Conservation (phyloP, 805 yeast genomes). For the Grigorovia yakushimaensis region DNA sequence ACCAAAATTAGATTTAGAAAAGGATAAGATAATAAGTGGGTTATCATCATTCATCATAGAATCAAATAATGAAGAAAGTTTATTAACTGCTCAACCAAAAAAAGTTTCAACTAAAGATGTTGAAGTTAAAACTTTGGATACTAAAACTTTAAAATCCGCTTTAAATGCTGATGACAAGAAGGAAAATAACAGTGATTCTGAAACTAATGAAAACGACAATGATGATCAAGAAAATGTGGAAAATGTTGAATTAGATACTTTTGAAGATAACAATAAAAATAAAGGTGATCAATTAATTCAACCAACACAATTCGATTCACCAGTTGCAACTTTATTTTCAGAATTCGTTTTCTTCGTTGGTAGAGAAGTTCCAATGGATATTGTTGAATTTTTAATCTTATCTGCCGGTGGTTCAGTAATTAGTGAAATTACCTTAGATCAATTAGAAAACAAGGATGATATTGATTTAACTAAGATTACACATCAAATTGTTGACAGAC, state of each 20-base stretch:
- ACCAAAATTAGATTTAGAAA: slow-evolving; percentile 65
- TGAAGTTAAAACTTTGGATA: slow-evolving; percentile 28
- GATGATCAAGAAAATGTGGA: slow-evolving; percentile 29
- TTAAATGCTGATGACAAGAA: slow-evolving; percentile 33
- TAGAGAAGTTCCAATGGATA: slow-evolving; percentile 90
- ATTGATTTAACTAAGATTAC: slow-evolving; percentile 64
- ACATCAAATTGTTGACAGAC: slow-evolving; percentile 92
- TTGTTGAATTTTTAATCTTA: slow-evolving; percentile 76
- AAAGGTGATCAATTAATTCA: slow-evolving; percentile 63
- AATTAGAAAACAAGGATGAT: slow-evolving; percentile 36
- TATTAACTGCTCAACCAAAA: slow-evolving; percentile 17
- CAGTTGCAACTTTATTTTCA: slow-evolving; percentile 57
- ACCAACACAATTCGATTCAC: slow-evolving; percentile 51
- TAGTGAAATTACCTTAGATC: slow-evolving; percentile 83
- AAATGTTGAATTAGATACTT: slow-evolving; percentile 55
- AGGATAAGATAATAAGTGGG: slow-evolving; percentile 83
- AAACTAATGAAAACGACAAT: slow-evolving; percentile 29
- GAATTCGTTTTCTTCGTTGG: slow-evolving; percentile 78
- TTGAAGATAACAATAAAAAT: slow-evolving; percentile 52
- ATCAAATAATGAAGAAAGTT: slow-evolving; percentile 26
- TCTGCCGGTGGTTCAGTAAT: slow-evolving; percentile 80
- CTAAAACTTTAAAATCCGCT: slow-evolving; percentile 47
- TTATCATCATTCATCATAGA: slow-evolving; percentile 74
- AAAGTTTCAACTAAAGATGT: slow-evolving; percentile 4
- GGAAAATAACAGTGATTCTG: slow-evolving; percentile 31